These are phyloP conservation scores for Amphirosellinia nigrospora DNA, from an alignment of 495 filamentous ascomycete genomes.

Conservation along the genomic window DNA sequence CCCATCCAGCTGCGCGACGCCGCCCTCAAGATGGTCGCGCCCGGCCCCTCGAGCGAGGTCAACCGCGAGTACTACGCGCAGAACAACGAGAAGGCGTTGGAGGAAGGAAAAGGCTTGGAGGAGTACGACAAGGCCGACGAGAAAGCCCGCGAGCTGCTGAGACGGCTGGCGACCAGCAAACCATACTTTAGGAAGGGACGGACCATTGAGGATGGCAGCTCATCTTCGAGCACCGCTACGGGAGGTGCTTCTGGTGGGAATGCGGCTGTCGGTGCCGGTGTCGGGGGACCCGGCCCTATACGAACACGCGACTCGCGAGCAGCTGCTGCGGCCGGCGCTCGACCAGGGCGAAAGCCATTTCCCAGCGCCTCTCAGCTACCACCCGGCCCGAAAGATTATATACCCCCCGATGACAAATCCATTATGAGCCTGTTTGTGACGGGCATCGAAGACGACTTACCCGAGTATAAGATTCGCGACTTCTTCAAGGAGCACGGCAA, in stretches of 20 bases:
- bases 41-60: slow-evolving; percentile 85
- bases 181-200: slow-evolving; percentile 90
- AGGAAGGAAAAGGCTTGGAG: slow-evolving; percentile 80
- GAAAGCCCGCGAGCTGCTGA: slow-evolving; percentile 87
- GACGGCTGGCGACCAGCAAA: slow-evolving; percentile 85
- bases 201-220: slow-evolving; percentile 62
- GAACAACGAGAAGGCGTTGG: slow-evolving; percentile 92
- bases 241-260: slow-evolving; percentile 51
- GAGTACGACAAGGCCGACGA: slow-evolving; percentile 97
- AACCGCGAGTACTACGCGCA: slow-evolving; percentile 98
- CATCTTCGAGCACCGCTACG: slow-evolving; percentile 43
- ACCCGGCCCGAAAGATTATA: slow-evolving; percentile 78
- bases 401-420: slow-evolving; percentile 79
- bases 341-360: slow-evolving; percentile 60
- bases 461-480: slow-evolving; percentile 85
- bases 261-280: slow-evolving; percentile 51
- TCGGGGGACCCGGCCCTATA: slow-evolving; percentile 67
- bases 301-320: slow-evolving; percentile 68
- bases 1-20: slow-evolving; percentile 94
- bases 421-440: slow-evolving; percentile 93
- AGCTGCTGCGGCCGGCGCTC: slow-evolving; percentile 55
- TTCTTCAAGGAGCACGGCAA: slow-evolving; percentile 89
- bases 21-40: slow-evolving; percentile 95
- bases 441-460: slow-evolving; percentile 93
- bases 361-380: slow-evolving; percentile 76